phyloP scores from a whole-genome alignment of 306 rosid genomes.

The Cicer bijugum region DNA sequence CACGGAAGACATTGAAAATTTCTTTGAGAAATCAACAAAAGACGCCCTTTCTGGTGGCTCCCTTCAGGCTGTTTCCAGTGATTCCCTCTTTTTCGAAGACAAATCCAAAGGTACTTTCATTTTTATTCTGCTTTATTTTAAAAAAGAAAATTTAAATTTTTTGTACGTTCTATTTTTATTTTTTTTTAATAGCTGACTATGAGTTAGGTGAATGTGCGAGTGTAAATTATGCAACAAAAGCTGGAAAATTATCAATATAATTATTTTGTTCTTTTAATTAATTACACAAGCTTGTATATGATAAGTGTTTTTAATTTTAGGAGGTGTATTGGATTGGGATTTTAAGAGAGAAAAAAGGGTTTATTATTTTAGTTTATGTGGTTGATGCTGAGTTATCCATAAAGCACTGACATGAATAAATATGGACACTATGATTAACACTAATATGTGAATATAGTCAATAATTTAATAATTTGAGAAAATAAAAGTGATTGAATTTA shows the following conservation, averaged over 20 bases:
- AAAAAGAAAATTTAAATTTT: no score
- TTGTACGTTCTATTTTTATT: not conserved
- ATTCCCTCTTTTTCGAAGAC: constrained; percentile 70
- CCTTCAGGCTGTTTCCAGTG: constrained; percentile 58
- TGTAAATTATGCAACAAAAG: not conserved
- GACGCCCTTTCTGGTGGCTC: constrained; percentile 83
- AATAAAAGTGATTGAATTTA: no score
- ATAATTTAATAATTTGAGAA: no score
- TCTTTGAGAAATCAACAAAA: constrained; percentile 72
- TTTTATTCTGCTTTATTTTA: no score
- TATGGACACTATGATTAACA: no score
- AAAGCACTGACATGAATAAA: no score
- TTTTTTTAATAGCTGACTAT: not conserved
- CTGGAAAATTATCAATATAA: no score
- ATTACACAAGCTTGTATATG: not conserved
- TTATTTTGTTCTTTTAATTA: not conserved
- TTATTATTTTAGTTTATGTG: not conserved
- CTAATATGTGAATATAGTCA: no score
- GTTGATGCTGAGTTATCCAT: not conserved
- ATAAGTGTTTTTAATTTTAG: not conserved
- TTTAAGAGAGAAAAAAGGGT: not conserved
- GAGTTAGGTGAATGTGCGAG: not conserved
- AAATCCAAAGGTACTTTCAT: constrained; percentile 60
- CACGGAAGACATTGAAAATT: constrained; percentile 73
- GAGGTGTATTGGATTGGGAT: not conserved